These are phyloP conservation scores for Solanum appendiculatum DNA, from an alignment of 257 asterid genomes.

Conservation along the genomic window DNA sequence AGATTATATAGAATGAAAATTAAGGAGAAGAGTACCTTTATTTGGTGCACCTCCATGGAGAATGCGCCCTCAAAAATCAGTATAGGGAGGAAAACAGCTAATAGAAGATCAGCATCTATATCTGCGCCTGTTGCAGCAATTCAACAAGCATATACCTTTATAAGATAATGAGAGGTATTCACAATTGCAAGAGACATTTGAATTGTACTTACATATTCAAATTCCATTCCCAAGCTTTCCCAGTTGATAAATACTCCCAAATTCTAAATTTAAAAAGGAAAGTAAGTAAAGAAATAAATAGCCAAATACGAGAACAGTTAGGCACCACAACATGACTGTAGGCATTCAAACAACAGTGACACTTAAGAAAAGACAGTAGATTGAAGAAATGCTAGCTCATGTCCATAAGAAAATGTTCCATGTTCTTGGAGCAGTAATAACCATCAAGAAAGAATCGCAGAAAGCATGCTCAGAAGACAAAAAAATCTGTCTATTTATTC, in stretches of 20 bases:
- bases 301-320: background rate
- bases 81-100: conserved; percentile 7
- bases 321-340: background rate
- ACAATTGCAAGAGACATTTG: background rate
- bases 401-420: background rate
- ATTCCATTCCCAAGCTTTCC: conserved; percentile 8
- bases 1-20: background rate
- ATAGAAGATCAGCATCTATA: conserved; percentile 5
- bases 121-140: conserved; percentile 4
- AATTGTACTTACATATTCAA: background rate
- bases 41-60: conserved; percentile 11
- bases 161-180: background rate
- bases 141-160: background rate
- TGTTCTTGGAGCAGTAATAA: background rate
- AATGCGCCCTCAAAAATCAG: conserved; percentile 9
- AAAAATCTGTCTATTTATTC: background rate
- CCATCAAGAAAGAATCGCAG: background rate
- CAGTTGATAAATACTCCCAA: background rate
- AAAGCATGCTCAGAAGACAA: background rate
- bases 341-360: background rate
- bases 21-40: conserved; percentile 1
- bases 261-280: background rate
- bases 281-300: background rate
- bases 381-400: background rate
- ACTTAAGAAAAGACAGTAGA: background rate